A percentile compares a stretch with the other conserved stretches of the same genome.
phyloP scores from a whole-genome alignment of 1,284 basidiomycete genomes.

The Puccinia coronata region DNA sequence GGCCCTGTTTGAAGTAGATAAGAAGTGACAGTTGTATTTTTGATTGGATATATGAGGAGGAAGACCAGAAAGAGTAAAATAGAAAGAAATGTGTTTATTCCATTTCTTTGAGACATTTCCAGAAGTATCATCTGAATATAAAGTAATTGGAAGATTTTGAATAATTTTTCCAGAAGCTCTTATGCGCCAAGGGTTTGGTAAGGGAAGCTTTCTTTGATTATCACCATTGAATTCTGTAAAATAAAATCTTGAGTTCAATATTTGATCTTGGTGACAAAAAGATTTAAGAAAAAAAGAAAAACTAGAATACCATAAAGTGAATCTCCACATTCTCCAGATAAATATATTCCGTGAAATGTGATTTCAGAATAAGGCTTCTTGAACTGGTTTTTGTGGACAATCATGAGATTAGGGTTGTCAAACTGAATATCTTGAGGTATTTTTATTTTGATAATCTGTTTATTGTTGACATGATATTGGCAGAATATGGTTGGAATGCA shows the following conservation, averaged over 20 bases:
- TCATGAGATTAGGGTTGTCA: not conserved
- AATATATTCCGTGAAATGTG: not conserved
- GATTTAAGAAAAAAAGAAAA: not conserved
- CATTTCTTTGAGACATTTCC: too few species aligned
- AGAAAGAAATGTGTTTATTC: too few species aligned
- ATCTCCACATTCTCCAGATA: not conserved
- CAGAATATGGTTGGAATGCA: not conserved
- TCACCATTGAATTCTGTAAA: not conserved
- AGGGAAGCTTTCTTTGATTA: not conserved
- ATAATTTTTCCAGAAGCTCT: not conserved
- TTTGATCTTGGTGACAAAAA: too few species aligned
- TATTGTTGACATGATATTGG: not conserved
- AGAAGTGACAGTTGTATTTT: too few species aligned
- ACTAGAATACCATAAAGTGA: not conserved
- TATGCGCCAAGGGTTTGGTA: not conserved
- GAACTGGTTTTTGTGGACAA: not conserved
- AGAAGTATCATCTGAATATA: too few species aligned
- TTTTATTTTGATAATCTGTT: not conserved
- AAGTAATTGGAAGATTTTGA: not conserved
- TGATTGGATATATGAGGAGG: too few species aligned
- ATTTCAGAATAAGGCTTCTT: not conserved
- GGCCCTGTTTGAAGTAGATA: too few species aligned
- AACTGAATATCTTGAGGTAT: too few species aligned
- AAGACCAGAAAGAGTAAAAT: too few species aligned
- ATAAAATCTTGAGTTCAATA: not conserved